A percentile compares a stretch with the other conserved stretches of the same genome.
Conservation (phyloP, 192 early-diverging fungal genomes). For the Coemansia sp. region DNA sequence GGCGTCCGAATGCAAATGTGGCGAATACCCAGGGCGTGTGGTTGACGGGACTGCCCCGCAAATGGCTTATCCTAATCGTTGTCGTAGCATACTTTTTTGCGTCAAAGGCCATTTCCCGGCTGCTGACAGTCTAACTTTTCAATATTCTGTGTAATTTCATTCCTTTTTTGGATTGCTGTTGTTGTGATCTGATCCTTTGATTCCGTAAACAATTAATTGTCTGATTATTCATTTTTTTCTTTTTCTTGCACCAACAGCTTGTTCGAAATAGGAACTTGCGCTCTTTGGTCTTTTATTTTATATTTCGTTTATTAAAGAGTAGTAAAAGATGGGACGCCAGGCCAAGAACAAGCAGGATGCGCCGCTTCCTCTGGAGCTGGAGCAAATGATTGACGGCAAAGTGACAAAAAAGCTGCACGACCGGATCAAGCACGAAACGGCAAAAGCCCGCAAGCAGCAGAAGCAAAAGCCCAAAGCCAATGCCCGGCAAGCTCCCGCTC, state of each 20-base stretch:
- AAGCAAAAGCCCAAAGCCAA: slow-evolving; percentile 17
- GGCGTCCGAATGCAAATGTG: background rate
- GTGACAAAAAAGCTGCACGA: slow-evolving; percentile 42
- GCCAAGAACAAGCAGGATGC: slow-evolving; percentile 55
- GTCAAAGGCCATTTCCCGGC: slow-evolving; percentile 37
- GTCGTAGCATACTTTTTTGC: slow-evolving; percentile 45
- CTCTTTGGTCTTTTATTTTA: background rate
- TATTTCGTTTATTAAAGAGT: background rate
- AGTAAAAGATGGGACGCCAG: slow-evolving; percentile 42
- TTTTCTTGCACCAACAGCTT: background rate
- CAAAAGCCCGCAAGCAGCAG: slow-evolving; percentile 29
- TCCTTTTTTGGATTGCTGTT: no score
- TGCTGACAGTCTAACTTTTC: slow-evolving; percentile 29
- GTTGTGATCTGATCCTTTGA: no score
- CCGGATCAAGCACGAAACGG: slow-evolving; percentile 30
- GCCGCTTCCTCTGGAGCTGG: slow-evolving; percentile 44
- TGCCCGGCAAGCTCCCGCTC: background rate
- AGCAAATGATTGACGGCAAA: slow-evolving; percentile 47
- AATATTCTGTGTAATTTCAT: background rate
- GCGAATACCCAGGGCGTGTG: slow-evolving; percentile 9
- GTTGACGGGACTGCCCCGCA: slow-evolving; percentile 28
- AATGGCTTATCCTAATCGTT: slow-evolving; percentile 47
- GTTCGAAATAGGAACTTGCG: background rate
- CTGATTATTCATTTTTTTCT: background rate
- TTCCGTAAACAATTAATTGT: no score